Evolutionary conservation across 2,329 filamentous ascomycete species (phyloP), one percentile per base, ranked within the genome.

Genomic region (Microsporum ferrugineum): DNA sequence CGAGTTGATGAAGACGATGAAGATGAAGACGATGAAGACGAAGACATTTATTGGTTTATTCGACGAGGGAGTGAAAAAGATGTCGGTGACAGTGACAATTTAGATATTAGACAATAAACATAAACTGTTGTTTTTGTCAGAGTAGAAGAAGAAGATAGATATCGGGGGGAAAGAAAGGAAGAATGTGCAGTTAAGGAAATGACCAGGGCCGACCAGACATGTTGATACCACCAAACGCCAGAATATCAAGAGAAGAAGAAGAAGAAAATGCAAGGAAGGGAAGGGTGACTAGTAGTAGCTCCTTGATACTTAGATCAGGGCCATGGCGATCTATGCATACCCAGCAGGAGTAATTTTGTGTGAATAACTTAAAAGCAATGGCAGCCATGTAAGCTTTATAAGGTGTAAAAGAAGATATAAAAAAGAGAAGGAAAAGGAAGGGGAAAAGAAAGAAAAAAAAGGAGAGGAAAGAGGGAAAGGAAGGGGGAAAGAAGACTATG

Each of bases 81-180:
- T n/a, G 12, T 12, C 12, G 38, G 38, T 12, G 10, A n/a, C 5
- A 43, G 7, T 51, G 43, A n/a, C 43, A 47, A 47, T 47, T 29
- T 47, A 39, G 8, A 7, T 39, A 51, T 51, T 51, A 51, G 45
- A 51, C 45, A 51, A 51, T 51, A 51, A 51, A 51, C 45, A 51
- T 8, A 51, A 51, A 23, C 17, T 23, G 17, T 31, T 47, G 43
- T 12, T 17, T 47, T 8, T 47, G 17, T 23, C 10, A 29, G 23
- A 4, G 45, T 29, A 29, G 23, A 49, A 31, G 27, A 2, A 10
- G 43, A 29, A 43, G 39, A 36, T 36, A 2, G 34, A 36, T 10
- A 36, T 36, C 34, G 34, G 8, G 8, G 34, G 34, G 8, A 36
- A 8, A 47, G 8, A 23, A 47, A 47, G 23, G 41, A 23, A 45